Evolutionary conservation across 2,329 filamentous ascomycete genomes (phyloP).

Genomic region (Sporothrix brunneoviolacea): DNA sequence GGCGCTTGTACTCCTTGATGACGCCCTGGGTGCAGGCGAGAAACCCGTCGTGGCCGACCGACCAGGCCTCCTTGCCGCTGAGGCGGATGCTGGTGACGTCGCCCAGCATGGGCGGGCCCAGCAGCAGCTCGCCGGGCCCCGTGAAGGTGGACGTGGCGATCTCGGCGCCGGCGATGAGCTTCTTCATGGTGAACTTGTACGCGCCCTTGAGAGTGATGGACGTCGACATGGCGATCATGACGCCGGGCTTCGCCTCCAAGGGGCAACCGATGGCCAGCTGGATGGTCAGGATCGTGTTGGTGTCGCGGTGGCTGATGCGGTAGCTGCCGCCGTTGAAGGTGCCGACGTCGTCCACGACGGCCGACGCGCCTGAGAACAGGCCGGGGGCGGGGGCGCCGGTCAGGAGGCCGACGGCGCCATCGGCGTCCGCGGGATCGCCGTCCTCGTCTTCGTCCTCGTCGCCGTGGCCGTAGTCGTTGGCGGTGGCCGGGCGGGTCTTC

Average conservation of each 20-base stretch:
- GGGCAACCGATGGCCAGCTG: conserved; percentile 88
- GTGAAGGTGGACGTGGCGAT: conserved; percentile 74
- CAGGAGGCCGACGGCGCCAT: conserved; percentile 29
- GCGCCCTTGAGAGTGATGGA: conserved; percentile 76
- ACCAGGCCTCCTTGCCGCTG: conserved; percentile 68
- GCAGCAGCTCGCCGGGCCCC: conserved; percentile 81
- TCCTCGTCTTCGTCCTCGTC: conserved; percentile 16
- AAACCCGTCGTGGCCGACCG: conserved; percentile 78
- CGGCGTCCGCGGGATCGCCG: conserved; percentile 23
- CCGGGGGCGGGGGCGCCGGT: conserved; percentile 35
- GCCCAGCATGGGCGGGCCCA: conserved; percentile 73
- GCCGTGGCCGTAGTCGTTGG: not conserved
- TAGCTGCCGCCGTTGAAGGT: conserved; percentile 96
- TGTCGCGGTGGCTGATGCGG: conserved; percentile 84
- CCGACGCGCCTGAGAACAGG: conserved; percentile 58
- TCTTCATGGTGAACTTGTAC: conserved; percentile 84
- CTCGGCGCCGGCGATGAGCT: conserved; percentile 76
- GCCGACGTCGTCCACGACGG: conserved; percentile 76
- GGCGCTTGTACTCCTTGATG: conserved; percentile 77
- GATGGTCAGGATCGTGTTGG: conserved; percentile 81
- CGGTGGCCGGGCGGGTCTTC: conserved; percentile 19
- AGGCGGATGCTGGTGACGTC: conserved; percentile 79
- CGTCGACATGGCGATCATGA: conserved; percentile 93
- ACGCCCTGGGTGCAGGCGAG: conserved; percentile 82
- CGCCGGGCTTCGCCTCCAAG: conserved; percentile 70